Conservation (phyloP, 2,329 filamentous ascomycete genomes). For the Talaromyces funiculosus region DNA sequence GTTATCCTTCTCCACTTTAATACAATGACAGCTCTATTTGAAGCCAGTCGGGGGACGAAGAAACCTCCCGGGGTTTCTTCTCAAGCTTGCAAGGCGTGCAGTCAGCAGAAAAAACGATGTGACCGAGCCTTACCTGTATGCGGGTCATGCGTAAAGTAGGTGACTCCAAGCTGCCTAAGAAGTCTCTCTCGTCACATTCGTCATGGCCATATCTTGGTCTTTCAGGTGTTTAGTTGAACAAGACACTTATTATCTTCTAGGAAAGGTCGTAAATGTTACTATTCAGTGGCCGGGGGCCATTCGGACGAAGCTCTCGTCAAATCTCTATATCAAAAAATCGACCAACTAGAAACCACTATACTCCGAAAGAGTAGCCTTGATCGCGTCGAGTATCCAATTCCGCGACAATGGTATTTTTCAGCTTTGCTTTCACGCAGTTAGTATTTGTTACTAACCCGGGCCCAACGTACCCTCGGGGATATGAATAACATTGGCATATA, state of each 20-base stretch:
- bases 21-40: neutral
- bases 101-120: slow-evolving; percentile 10
- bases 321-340: slow-evolving; percentile 9
- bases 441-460: too few species aligned
- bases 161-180: too few species aligned
- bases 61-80: neutral
- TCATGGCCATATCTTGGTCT: neutral
- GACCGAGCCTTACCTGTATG: slow-evolving; percentile 9
- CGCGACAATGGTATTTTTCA: slow-evolving; percentile 8
- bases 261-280: slow-evolving; percentile 10
- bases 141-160: slow-evolving; percentile 8
- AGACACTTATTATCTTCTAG: neutral
- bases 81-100: slow-evolving; percentile 9
- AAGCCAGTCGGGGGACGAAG: neutral
- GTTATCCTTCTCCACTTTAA: neutral
- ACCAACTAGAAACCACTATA: neutral
- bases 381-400: neutral
- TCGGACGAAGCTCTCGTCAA: slow-evolving; percentile 6
- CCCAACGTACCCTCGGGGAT: too few species aligned
- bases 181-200: neutral
- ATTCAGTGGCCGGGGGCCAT: slow-evolving; percentile 2
- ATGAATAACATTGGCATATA: neutral
- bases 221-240: neutral
- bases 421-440: neutral
- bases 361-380: neutral